Base-by-base conservation (phyloP, 352 stramenopile species). In the Thraustochytrium striatum region DNA sequence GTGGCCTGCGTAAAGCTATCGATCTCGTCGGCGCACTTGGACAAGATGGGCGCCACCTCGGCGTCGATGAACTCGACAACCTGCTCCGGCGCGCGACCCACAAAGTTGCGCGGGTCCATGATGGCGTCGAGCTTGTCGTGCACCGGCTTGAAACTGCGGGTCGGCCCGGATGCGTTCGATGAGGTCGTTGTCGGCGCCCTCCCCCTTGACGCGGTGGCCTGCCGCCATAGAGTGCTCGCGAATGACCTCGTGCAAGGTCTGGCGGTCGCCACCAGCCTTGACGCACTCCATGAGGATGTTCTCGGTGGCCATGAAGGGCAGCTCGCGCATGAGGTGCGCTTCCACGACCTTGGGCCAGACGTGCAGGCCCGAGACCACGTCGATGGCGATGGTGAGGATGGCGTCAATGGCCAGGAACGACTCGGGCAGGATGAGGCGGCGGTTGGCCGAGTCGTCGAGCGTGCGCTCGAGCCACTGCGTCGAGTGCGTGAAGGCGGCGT, bases 301-400 rank as follows among this genome's bases (percentile, higher is more conserved):
- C 85, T 99, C 96, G 9, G 96, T 99, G 33, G 95, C 93, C 96
- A 99, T 99, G 87, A 99, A 99, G 30, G 96, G 96, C 79, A 99
- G 87, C 87, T 99, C 95, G 21, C 93, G 92, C 85, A 94, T 95
- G 72, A 99, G 97, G 85, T 98, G 95, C n/a, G 91, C 86, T 80
- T 94, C 92, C 72, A 99, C 96, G 25, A 97, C 91, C 80, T 95
- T 95, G n/a, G 90, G 90, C 90, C 90, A 95, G 59, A 95, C 90
- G 84, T 97, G 94, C 81, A 99, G 89, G 43, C 95, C 95, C 85
- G 98, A 93, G 57, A 91, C 93, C 85, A 99, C 97, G 86, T 99
- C 98, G 50, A 90, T 90, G 43, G 98, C 89, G 65, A 98, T 87
- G 81, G 96, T 98, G 52, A 99, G 88, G 84, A 99, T 97, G 36